A percentile compares a stretch with the other conserved stretches of the same genome.
phyloP scores from a whole-genome alignment of 768 basidiomycete genomes.

The Podaxis carcinomalis region DNA sequence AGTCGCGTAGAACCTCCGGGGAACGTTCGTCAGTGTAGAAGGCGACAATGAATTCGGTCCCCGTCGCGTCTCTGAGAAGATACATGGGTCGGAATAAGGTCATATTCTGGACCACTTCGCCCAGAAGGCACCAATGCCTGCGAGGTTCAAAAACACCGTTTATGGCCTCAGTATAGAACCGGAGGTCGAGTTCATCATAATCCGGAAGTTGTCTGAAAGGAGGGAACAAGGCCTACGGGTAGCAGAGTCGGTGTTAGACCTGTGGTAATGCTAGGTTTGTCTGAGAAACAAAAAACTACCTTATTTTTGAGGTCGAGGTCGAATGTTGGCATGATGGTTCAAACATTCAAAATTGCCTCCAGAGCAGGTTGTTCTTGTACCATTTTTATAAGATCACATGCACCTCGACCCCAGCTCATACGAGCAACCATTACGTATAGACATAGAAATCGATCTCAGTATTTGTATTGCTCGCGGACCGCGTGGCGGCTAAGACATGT shows the following conservation, averaged over 20 bases:
- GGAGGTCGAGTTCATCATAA: not conserved
- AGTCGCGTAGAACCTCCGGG: slow-evolving; percentile 10
- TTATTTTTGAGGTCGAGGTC: not conserved
- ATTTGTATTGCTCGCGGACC: too few relatives aligned
- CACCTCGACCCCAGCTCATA: too few relatives aligned
- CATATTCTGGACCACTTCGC: slow-evolving; percentile 20
- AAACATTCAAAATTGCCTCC: not conserved
- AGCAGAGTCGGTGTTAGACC: not conserved
- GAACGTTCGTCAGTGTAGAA: slow-evolving; percentile 19
- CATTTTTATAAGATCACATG: too few relatives aligned
- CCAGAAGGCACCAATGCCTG: slow-evolving; percentile 29
- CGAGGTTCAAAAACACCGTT: slow-evolving; percentile 12
- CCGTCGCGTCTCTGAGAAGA: slow-evolving; percentile 22
- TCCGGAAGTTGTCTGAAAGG: not conserved
- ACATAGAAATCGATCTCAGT: too few relatives aligned
- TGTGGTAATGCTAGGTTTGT: not conserved
- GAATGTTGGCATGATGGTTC: not conserved
- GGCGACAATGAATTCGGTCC: slow-evolving; percentile 17
- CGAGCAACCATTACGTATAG: too few relatives aligned
- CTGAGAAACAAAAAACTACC: not conserved
- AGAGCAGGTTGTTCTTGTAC: too few relatives aligned
- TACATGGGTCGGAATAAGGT: slow-evolving; percentile 20
- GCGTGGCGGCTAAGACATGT: not conserved
- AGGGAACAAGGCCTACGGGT: not conserved
- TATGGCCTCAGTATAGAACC: not conserved